phyloP scores from a whole-genome alignment of 2,329 filamentous ascomycete genomes.

The Botrytis aclada region DNA sequence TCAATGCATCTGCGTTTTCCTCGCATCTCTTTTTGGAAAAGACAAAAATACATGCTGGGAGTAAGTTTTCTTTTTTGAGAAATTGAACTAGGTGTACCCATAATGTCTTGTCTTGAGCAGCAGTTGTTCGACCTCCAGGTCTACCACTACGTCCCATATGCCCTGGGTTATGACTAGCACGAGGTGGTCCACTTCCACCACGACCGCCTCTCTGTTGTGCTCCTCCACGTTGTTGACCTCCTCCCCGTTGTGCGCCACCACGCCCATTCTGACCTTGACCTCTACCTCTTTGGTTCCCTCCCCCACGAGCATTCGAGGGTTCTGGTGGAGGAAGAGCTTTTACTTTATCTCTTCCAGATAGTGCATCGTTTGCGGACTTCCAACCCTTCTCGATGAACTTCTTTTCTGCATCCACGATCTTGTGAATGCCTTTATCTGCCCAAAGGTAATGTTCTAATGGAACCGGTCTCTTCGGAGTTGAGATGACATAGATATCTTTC shows the following conservation, averaged over 20 bases:
- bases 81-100: constrained; percentile 96
- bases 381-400: constrained; percentile 88
- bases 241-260: constrained; percentile 49
- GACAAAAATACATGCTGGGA: constrained; percentile 95
- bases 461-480: constrained; percentile 90
- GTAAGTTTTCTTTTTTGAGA: constrained; percentile 78
- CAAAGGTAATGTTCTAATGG: constrained; percentile 95
- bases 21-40: constrained; percentile 98
- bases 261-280: constrained; percentile 47
- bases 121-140: constrained; percentile 80
- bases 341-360: constrained; percentile 78
- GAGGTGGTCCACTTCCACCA: constrained; percentile 47
- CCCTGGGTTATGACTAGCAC: constrained; percentile 57
- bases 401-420: constrained; percentile 92
- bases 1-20: constrained; percentile 92
- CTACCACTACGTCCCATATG: constrained; percentile 89
- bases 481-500: constrained; percentile 98
- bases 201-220: constrained; percentile 52
- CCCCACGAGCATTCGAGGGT: constrained; percentile 40
- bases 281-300: constrained; percentile 53
- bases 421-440: constrained; percentile 88
- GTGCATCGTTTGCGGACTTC: constrained; percentile 84
- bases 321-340: constrained; percentile 47
- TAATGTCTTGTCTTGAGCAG: constrained; percentile 90
- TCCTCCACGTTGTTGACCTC: constrained; percentile 45